Evolutionary conservation across 2,329 filamentous ascomycete genomes (phyloP).

Genomic region (Fusarium tupiense): DNA sequence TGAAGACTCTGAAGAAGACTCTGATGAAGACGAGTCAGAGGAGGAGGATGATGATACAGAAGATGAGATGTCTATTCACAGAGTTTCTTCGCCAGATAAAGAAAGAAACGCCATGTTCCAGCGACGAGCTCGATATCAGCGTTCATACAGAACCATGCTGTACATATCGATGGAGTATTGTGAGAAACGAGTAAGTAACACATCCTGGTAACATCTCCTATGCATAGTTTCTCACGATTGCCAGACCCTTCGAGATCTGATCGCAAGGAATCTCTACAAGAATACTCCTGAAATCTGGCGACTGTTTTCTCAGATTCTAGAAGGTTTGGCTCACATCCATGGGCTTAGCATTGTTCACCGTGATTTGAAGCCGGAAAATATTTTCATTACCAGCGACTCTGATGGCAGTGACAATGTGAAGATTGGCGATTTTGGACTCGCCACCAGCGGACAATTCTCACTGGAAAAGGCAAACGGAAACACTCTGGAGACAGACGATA

Average conservation of each 20-base stretch:
- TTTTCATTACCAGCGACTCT: constrained; percentile 78
- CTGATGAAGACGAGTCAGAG: constrained; percentile 57
- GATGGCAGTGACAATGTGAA: constrained; percentile 90
- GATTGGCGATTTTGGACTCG: constrained; percentile 95
- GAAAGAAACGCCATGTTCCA: constrained; percentile 44
- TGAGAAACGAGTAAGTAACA: constrained; percentile 76
- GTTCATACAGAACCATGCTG: constrained; percentile 75
- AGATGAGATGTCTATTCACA: constrained; percentile 45
- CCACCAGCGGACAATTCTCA: constrained; percentile 84
- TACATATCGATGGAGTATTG: constrained; percentile 99
- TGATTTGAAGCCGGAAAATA: constrained; percentile 95
- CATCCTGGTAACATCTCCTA: too few relatives aligned
- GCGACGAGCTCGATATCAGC: constrained; percentile 53
- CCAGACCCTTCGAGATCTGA: constrained; percentile 85
- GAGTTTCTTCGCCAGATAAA: constrained; percentile 45
- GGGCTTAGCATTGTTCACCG: constrained; percentile 91
- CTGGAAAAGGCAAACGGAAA: constrained; percentile 62
- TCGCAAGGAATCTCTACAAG: constrained; percentile 77
- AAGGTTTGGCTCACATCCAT: constrained; percentile 91
- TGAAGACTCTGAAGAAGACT: constrained; percentile 55
- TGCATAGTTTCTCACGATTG: constrained; percentile 2
- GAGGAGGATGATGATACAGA: constrained; percentile 58
- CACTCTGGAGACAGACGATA: constrained; percentile 63
- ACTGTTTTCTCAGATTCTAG: constrained; percentile 88
- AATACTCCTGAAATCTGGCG: constrained; percentile 86